Evolutionary conservation across 1,284 basidiomycete genomes (phyloP).

Genomic region (Marasmius sp.): DNA sequence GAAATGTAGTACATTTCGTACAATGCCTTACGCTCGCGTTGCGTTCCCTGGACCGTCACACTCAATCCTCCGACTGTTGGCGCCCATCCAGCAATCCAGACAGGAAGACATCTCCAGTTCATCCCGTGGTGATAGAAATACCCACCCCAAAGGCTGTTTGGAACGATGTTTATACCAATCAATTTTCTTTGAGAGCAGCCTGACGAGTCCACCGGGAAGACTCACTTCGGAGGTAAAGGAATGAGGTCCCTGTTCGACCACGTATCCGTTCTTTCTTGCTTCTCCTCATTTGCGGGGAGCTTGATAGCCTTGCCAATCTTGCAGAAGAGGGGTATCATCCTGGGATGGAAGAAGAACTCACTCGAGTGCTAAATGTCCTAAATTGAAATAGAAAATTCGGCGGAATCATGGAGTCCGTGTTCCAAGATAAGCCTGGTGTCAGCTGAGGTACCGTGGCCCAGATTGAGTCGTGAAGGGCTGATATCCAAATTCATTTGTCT

Average conservation of each 20-base stretch:
- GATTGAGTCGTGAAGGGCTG: too few relatives aligned
- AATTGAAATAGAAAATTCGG: too few relatives aligned
- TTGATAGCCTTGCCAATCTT: conserved; percentile 4
- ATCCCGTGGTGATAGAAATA: conserved; percentile 12
- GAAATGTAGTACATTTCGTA: conserved; percentile 17
- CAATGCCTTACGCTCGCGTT: conserved; percentile 5
- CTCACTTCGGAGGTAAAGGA: conserved; percentile 15
- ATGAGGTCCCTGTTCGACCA: conserved; percentile 17
- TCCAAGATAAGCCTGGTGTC: too few relatives aligned
- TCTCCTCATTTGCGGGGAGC: conserved; percentile 12
- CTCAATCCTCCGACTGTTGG: conserved; percentile 15
- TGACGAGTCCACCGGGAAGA: neutral
- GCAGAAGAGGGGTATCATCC: neutral
- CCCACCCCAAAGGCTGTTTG: conserved; percentile 1
- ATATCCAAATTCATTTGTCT: too few relatives aligned
- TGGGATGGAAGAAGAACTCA: neutral
- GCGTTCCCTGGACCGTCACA: neutral
- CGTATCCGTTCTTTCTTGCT: conserved; percentile 13
- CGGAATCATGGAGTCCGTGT: too few relatives aligned
- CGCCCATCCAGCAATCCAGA: conserved; percentile 18
- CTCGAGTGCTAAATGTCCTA: neutral
- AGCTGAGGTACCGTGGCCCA: too few relatives aligned
- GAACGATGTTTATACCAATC: neutral
- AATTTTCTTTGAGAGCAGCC: too few relatives aligned
- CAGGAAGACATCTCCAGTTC: conserved; percentile 13